These are phyloP conservation scores for Coemansia sp. DNA, from an alignment of 192 early-diverging fungal species.

Conservation along the genomic window DNA sequence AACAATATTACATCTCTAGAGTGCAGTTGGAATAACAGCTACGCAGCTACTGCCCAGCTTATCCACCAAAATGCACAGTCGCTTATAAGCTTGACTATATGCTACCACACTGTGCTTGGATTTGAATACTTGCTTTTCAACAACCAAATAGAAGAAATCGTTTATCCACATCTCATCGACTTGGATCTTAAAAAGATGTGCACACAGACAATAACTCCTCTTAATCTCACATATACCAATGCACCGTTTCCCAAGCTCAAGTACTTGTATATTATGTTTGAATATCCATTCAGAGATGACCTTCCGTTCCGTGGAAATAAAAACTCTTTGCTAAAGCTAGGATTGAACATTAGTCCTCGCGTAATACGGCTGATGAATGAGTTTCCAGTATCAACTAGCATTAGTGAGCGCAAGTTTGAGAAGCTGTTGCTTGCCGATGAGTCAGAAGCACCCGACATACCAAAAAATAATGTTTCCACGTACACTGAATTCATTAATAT, in stretches of 20 bases:
- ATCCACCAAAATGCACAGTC: not conserved
- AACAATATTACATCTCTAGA: not conserved
- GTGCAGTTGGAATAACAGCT: not conserved
- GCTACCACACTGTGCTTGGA: not conserved
- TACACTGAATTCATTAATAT: not conserved
- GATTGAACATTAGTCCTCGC: not conserved
- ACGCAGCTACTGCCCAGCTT: not conserved
- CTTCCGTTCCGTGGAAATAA: conserved; percentile 2
- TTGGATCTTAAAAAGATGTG: not conserved
- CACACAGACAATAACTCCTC: not conserved
- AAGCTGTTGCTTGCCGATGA: not conserved
- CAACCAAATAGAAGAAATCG: not conserved
- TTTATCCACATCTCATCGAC: not conserved
- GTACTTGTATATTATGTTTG: not conserved
- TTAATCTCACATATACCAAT: not conserved
- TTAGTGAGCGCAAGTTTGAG: not conserved
- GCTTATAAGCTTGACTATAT: not conserved
- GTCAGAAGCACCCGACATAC: not conserved
- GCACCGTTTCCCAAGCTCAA: conserved; percentile 6
- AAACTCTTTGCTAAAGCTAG: not conserved
- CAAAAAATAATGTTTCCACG: not conserved
- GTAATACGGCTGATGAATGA: not conserved
- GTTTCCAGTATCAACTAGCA: not conserved
- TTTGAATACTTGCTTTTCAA: not conserved
- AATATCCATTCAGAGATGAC: conserved; percentile 10